Conservation (phyloP, 306 rosid genomes). For the Oemleria cerasiformis region DNA sequence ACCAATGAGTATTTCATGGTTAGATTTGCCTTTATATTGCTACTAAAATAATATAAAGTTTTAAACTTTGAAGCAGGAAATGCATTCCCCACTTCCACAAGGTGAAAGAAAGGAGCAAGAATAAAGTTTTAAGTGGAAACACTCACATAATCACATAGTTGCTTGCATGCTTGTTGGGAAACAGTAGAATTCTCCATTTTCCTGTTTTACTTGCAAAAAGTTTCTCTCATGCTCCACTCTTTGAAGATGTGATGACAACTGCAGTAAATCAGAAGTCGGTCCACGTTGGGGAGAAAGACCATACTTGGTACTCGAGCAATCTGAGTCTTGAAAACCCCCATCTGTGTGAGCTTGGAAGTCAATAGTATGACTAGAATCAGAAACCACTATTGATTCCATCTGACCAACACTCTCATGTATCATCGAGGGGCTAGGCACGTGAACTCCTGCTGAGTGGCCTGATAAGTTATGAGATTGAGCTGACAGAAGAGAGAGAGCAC, state of each 20-base stretch:
- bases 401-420: conserved; percentile 20
- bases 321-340: conserved; percentile 27
- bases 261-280: conserved; percentile 55
- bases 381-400: conserved; percentile 28
- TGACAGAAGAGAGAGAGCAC: conserved; percentile 99
- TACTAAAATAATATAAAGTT: background rate
- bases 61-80: background rate
- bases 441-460: conserved; percentile 30
- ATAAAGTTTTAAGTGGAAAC: conserved; percentile 12
- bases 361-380: conserved; percentile 27
- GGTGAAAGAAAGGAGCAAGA: conserved; percentile 5
- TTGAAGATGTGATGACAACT: conserved; percentile 71
- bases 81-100: background rate
- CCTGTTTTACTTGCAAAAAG: conserved; percentile 46
- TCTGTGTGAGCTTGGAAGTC: conserved; percentile 28
- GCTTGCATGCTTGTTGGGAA: conserved; percentile 38
- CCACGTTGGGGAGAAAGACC: conserved; percentile 38
- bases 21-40: background rate
- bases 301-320: conserved; percentile 25
- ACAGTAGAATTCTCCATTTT: conserved; percentile 44
- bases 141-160: conserved; percentile 35
- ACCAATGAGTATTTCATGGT: background rate
- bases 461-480: conserved; percentile 50
- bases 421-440: conserved; percentile 28
- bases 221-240: conserved; percentile 72